Conservation (phyloP, 208 protist species). For the Leishmania major region DNA sequence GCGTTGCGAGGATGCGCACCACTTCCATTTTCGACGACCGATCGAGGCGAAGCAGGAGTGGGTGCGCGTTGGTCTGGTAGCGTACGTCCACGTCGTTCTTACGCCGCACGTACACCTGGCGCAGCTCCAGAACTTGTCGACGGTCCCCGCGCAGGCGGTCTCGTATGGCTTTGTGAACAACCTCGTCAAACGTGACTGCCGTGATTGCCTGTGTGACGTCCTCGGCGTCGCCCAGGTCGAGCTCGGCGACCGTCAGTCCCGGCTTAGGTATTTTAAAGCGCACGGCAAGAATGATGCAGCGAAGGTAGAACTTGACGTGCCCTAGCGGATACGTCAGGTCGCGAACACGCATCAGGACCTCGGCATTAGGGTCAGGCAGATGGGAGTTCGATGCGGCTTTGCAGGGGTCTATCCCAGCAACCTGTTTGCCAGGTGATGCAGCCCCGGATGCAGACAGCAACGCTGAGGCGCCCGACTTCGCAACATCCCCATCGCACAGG, state of each 20-base stretch:
- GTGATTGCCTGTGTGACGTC: constrained; percentile 69
- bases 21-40: constrained; percentile 68
- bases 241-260: constrained; percentile 56
- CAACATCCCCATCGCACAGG: constrained; percentile 12
- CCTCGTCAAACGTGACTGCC: constrained; percentile 75
- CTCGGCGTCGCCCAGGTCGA: constrained; percentile 79
- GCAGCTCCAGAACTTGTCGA: constrained; percentile 76
- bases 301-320: constrained; percentile 60
- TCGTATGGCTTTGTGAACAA: constrained; percentile 65
- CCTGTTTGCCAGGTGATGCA: constrained; percentile 2
- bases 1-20: constrained; percentile 61
- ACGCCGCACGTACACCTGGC: constrained; percentile 62
- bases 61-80: constrained; percentile 78
- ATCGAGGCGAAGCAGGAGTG: constrained; percentile 74
- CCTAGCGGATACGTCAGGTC: constrained; percentile 66
- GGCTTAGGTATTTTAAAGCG: constrained; percentile 70
- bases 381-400: background rate
- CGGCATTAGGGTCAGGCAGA: constrained; percentile 2
- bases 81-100: constrained; percentile 78
- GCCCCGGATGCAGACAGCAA: background rate
- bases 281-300: constrained; percentile 68
- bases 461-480: background rate
- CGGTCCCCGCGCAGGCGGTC: constrained; percentile 70
- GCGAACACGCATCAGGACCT: constrained; percentile 39
- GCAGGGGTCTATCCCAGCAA: background rate